Evolutionary conservation across 1,284 basidiomycete genomes (phyloP), one percentile per base, ranked within the genome.

Genomic region (Cystobasidiaceae sp.): DNA sequence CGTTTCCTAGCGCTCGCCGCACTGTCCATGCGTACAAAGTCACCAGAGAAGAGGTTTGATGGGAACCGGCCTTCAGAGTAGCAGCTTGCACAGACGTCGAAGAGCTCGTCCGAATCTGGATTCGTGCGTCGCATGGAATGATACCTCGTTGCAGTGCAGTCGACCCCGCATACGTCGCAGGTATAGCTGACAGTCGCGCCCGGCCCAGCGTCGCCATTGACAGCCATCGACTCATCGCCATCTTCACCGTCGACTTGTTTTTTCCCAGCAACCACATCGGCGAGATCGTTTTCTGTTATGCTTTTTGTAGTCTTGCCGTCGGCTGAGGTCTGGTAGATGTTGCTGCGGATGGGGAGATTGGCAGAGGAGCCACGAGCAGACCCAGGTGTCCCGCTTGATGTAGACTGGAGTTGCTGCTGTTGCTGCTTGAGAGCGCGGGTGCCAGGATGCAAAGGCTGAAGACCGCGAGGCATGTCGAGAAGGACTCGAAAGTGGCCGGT

Each of bases 401-500:
- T 37, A 15, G 56, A 43, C 17, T 43, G 65, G n/a, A 33, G 48
- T 37, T 21, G 52, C 45, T 23, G 41, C 33, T 21, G 59, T 30
- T 37, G 70, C 44, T 25, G 52, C 46, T 82, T 55, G 1, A 64
- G 44, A 27, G 88, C 84, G 28, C 78, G 75, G 23, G 87, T 89
- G 6, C 93, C 94, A 0, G 94, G 92, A 76, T 98, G 94, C 23
- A 97, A 82, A 25, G 94, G 97, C 74, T 93, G 90, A 2, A 98
- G 82, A 17, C 94, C 96, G 57, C 93, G 88, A 15, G 96, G 96
- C 0, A 94, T 94, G 77, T 99, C 96, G 71, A 98, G 86, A 50
- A 96, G 87, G 72, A 98, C 91, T 67, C 94, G 88, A 84, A 96
- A 98, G 77, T 98, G 94, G 33, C 96, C 94, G 0, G 94, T 98